These are phyloP conservation scores for Leishmania martiniquensis DNA, from an alignment of 208 protist genomes.

Conservation along the genomic window DNA sequence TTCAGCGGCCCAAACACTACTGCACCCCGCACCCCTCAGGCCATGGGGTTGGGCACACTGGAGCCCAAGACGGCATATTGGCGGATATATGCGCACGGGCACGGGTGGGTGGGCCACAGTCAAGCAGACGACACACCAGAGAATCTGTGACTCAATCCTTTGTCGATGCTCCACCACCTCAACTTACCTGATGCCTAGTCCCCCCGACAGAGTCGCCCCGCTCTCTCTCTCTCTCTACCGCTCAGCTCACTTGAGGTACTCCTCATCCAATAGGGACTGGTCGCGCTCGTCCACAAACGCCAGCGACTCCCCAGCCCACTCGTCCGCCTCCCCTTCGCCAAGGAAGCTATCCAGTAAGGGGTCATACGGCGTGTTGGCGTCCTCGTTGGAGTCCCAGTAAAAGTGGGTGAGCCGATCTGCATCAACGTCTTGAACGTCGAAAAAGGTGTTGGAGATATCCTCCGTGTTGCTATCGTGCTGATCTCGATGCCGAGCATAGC, in stretches of 20 bases:
- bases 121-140: not conserved
- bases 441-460: constrained; percentile 42
- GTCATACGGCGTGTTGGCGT: constrained; percentile 55
- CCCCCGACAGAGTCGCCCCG: not conserved
- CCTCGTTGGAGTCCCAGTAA: constrained; percentile 73
- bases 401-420: constrained; percentile 73
- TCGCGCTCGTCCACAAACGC: constrained; percentile 37
- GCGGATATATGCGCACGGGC: not conserved
- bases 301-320: constrained; percentile 35
- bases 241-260: constrained; percentile 29
- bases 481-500: constrained; percentile 19
- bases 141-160: not conserved
- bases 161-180: not conserved
- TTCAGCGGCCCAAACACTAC: not conserved
- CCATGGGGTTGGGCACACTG: not conserved
- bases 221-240: not conserved
- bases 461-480: constrained; percentile 30
- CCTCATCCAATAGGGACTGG: constrained; percentile 28
- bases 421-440: constrained; percentile 84
- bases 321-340: constrained; percentile 40
- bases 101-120: not conserved
- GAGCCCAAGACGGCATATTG: not conserved
- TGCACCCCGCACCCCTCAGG: not conserved
- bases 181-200: not conserved
- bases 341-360: constrained; percentile 30